These are phyloP conservation scores for Arthrocladium fulminans DNA, from an alignment of 2,329 filamentous ascomycete species.

Conservation along the genomic window DNA sequence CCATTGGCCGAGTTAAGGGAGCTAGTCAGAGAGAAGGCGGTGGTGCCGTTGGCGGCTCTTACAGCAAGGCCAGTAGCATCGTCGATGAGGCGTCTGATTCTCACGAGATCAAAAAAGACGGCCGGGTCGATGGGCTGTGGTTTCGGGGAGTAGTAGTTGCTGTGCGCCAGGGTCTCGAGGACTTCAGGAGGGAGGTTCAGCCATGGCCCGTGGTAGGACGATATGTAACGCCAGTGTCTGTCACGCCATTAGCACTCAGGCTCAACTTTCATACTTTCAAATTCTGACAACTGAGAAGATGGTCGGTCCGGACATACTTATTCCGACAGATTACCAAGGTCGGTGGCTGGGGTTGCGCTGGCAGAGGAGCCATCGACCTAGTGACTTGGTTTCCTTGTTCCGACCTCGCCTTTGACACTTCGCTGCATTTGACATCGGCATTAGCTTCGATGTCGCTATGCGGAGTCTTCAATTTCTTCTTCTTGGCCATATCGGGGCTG, in stretches of 20 bases:
- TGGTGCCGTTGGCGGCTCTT: constrained; percentile 64
- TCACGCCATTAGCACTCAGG: constrained; percentile 11
- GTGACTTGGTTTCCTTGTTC: not conserved
- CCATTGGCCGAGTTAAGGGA: constrained; percentile 44
- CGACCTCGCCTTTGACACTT: not conserved
- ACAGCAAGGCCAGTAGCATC: constrained; percentile 71
- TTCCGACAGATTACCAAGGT: constrained; percentile 57
- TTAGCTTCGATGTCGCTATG: not conserved
- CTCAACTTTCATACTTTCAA: not conserved
- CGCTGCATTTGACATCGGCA: not conserved
- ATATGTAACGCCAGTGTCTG: constrained; percentile 80
- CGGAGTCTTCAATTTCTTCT: constrained; percentile 7
- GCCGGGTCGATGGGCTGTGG: constrained; percentile 71
- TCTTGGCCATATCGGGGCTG: constrained; percentile 7
- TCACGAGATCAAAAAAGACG: constrained; percentile 74
- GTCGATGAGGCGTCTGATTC: constrained; percentile 70
- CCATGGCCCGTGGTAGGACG: constrained; percentile 76
- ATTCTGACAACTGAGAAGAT: constrained; percentile 3
- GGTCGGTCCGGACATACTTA: constrained; percentile 42
- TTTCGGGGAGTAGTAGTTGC: constrained; percentile 67
- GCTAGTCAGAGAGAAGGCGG: constrained; percentile 54
- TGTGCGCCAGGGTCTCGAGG: constrained; percentile 67
- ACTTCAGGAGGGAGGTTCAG: constrained; percentile 69
- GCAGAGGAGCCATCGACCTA: not conserved
- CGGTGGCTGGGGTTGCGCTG: constrained; percentile 30